These are phyloP conservation scores for Jackrogersella multiformis DNA, from an alignment of 495 filamentous ascomycete species.

Conservation along the genomic window DNA sequence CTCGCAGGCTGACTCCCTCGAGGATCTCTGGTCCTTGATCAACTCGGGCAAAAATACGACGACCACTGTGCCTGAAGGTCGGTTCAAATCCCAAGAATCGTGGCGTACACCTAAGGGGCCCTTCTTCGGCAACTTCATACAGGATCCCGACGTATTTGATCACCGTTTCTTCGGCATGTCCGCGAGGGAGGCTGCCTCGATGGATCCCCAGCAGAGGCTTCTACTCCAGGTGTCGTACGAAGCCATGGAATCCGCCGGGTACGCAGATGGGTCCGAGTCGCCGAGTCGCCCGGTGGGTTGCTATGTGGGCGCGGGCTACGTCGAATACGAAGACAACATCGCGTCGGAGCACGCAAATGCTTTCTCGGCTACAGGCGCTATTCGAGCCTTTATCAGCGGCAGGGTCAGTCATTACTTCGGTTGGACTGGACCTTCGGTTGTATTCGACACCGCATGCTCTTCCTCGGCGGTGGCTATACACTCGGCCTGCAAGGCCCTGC, in stretches of 20 bases:
- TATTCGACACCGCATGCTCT: constrained; percentile 64
- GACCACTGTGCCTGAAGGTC: constrained; percentile 16
- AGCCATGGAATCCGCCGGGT: constrained; percentile 47
- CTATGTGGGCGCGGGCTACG: constrained; percentile 43
- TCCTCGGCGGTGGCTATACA: constrained; percentile 59
- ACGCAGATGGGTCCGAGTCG: constrained; percentile 20
- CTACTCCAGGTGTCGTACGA: constrained; percentile 62
- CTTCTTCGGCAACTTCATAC: constrained; percentile 44
- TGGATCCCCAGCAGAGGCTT: constrained; percentile 64
- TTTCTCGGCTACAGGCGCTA: constrained; percentile 35
- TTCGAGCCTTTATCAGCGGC: constrained; percentile 39
- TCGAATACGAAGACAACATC: constrained; percentile 49
- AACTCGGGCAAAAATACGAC: constrained; percentile 24
- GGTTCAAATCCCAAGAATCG: constrained; percentile 15
- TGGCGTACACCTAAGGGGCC: constrained; percentile 26
- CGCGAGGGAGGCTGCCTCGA: constrained; percentile 56
- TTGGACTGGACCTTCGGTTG: constrained; percentile 59
- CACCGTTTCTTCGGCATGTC: constrained; percentile 55
- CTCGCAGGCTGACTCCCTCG: constrained; percentile 21
- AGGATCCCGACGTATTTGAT: constrained; percentile 47
- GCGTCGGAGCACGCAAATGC: constrained; percentile 42
- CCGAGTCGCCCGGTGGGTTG: constrained; percentile 42
- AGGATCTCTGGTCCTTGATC: constrained; percentile 27
- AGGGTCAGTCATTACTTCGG: constrained; percentile 57
- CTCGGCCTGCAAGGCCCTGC: constrained; percentile 50